Base-by-base conservation (phyloP, 2,329 filamentous ascomycete species). In the Sporothrix curviconia region DNA sequence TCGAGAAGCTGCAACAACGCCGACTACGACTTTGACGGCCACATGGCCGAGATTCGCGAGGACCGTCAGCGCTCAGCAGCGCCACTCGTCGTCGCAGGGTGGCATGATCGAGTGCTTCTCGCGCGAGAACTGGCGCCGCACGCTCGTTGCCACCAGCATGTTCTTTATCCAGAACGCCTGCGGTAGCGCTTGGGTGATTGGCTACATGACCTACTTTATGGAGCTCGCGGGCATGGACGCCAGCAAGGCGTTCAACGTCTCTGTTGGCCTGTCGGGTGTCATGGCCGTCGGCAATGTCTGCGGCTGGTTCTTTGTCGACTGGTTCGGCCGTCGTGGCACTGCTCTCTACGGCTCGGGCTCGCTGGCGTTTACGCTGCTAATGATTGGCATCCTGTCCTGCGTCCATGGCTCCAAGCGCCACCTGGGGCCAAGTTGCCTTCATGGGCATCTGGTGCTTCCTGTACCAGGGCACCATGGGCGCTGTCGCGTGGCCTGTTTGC, bases 381-480 rank as follows among this genome's bases (percentile, higher is more conserved):
- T 69, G 22, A 69, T 66, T 11, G 69, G 67, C 49, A 66, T 69
- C 8, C 62, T 71, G 24, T 68, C 67, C 15, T 59, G 44, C 24
- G 30, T 60, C 43, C 22, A 55, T 4, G 25, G 30, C 5, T 22
- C 37, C 19, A 46, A n/a, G 55, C 12, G 59, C 61, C 25, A 59
- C 61, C 56, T 59, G 51, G 44, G 59, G 54, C 12, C 59, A 60
- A 40, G 59, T 62, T 55, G 64, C 63, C 3, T 62, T 70, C 55
- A 66, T 71, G 19, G 60, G 66, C 9, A 43, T 71, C 15, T 71
- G 67, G 55, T 66, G 32, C 42, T 58, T 58, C 47, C 60, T 68
- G 49, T 72, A 69, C 51, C 57, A 68, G 28, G 64, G 67, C 39
- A 70, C 68, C n/a, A 70, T 74, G n/a, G 71, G 71, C 9, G 64